phyloP scores from a whole-genome alignment of 1,284 basidiomycete genomes.

The Ceratobasidium theobromae region DNA sequence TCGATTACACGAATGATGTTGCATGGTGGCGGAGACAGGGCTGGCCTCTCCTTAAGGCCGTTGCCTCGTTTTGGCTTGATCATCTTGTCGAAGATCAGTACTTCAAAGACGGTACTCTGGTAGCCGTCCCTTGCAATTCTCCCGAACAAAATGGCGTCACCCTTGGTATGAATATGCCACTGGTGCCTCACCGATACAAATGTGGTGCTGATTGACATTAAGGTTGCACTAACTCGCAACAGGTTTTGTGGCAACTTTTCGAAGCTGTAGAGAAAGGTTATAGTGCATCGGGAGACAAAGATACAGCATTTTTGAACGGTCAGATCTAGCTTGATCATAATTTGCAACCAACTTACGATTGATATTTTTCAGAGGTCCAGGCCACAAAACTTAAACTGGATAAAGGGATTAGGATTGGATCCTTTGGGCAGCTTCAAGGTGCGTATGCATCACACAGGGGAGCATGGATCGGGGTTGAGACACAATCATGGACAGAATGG shows the following conservation, averaged over 20 bases:
- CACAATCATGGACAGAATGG: constrained; percentile 58
- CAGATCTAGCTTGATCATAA: constrained; percentile 30
- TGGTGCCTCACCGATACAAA: background rate
- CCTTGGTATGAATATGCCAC: constrained; percentile 57
- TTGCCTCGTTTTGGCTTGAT: constrained; percentile 68
- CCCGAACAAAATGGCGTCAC: constrained; percentile 71
- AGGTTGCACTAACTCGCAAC: constrained; percentile 72
- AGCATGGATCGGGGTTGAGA: no score
- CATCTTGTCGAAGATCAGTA: constrained; percentile 63
- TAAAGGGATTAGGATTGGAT: constrained; percentile 62
- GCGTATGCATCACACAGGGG: no score
- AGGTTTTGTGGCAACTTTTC: constrained; percentile 71
- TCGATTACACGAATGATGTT: constrained; percentile 66
- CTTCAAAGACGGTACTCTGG: constrained; percentile 66
- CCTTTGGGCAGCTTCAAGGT: constrained; percentile 78
- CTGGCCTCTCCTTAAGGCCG: constrained; percentile 59
- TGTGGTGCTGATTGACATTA: background rate
- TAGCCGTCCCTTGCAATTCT: constrained; percentile 71
- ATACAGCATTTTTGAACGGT: constrained; percentile 62
- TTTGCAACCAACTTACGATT: background rate
- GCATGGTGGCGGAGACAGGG: constrained; percentile 76
- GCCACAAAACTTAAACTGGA: constrained; percentile 63
- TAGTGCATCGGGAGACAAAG: constrained; percentile 60
- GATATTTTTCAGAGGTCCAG: constrained; percentile 56
- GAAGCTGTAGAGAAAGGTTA: constrained; percentile 70